Evolutionary conservation across 805 yeast species (phyloP).

Genomic region (Crinitomyces ghanaensis): DNA sequence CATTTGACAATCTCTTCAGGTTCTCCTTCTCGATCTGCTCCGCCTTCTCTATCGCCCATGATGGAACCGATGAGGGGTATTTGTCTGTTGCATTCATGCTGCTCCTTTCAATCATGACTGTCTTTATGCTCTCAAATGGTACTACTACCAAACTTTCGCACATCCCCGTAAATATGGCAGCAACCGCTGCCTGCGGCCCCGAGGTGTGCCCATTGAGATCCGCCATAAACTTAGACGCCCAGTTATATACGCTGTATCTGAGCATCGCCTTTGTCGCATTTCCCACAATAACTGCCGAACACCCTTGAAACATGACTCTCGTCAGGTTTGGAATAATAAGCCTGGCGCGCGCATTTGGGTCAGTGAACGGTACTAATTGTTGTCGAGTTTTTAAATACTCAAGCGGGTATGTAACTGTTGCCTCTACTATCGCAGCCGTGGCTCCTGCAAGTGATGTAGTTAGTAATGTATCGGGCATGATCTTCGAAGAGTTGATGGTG

Average conservation of each 20-base stretch:
- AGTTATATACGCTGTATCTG: constrained; percentile 64
- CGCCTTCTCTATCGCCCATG: too few relatives aligned
- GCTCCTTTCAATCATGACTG: constrained; percentile 19
- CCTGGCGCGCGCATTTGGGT: constrained; percentile 4
- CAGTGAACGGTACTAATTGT: constrained; percentile 23
- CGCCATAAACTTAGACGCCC: constrained; percentile 57
- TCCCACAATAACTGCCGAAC: constrained; percentile 67
- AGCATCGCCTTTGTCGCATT: constrained; percentile 61
- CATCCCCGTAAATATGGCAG: constrained; percentile 75
- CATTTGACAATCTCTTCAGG: neutral
- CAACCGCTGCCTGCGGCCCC: constrained; percentile 73
- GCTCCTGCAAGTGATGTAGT: constrained; percentile 29
- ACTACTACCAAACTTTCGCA: constrained; percentile 65
- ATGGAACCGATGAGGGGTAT: neutral
- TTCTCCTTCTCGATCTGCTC: neutral
- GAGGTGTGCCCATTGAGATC: constrained; percentile 38
- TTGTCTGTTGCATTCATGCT: neutral
- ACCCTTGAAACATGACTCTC: constrained; percentile 39
- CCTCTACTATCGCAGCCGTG: constrained; percentile 28
- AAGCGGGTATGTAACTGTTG: constrained; percentile 30
- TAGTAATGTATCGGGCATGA: constrained; percentile 21
- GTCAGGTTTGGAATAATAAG: constrained; percentile 8
- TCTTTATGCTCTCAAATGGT: constrained; percentile 60
- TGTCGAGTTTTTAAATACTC: constrained; percentile 29
- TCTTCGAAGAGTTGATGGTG: neutral